Base-by-base conservation (phyloP, 129 eudicot species). In the Lactuca sativa region DNA sequence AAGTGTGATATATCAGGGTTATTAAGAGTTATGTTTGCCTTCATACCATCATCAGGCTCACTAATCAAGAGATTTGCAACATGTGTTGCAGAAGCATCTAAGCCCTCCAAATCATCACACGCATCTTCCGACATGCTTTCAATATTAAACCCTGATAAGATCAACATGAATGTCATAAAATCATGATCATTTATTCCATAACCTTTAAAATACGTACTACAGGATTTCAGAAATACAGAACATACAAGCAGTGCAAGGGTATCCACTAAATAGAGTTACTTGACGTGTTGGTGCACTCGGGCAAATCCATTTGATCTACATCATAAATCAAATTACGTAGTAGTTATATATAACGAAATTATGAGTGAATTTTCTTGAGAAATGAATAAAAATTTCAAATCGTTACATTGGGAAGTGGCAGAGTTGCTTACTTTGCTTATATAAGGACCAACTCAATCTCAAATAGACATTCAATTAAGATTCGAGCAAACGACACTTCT, bases 281-380 rank as follows among this genome's bases (percentile, higher is more conserved):
- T 87, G 92, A 59, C 96, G 96, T 73, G 85, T 81, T 62, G 96
- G 96, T 33, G 96, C 96, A 76, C 89, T 86, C 74, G 96, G 92
- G 78, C 92, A 89, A 55, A 89, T 89, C 91, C 96, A 89, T 75
- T 89, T 89, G 59, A 79, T 73, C 83, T 79, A 66, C 64, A 72
- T 15, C 51, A 55, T 25, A 57, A 37, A 71, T 36, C 6, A 64
- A 52, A 59, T 55, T 37, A 33, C 25, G 55, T 57, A 34, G 49
- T 47, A 9, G 13, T 9, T 44, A 47, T 32, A 25, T 37, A 32
- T 32, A 63, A 64, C 10, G 55, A 34, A 61, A 5, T 38, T 13
- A 41, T 47, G 44, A n/a, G 48, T 49, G 52, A 65, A 64, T 38
- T 56, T 59, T 59, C 74, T 51, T 66, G 53, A 73, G 44, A 41